Base-by-base conservation (phyloP, 106 monocot genomes). In the Phalaenopsis aphrodite region DNA sequence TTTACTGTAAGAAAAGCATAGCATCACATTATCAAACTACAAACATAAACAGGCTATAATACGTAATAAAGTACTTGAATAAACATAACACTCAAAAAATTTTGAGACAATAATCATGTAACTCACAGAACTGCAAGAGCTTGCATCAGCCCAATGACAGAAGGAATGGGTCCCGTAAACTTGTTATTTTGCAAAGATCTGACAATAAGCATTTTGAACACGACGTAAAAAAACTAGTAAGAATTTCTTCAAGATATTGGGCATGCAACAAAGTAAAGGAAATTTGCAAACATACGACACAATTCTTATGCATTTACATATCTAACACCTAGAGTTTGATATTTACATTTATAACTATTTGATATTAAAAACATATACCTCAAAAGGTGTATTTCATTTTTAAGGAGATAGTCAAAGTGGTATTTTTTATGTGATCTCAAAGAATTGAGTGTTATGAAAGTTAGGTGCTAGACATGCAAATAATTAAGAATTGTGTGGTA, bases 131-230 rank as follows among this genome's bases (percentile, higher is more conserved):
- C 98, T 24, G 98, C 90, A 80, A 98, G 90, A 48, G 98, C 98
- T 81, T 98, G 98, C 98, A 98, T 98, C 21, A 98, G 85, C 46
- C 98, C 98, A 88, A 98, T 93, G 15, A 98, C 98, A 78, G 90
- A 55, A 65, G 98, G 98, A 85, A 98, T 98, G 7, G 57, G 85
- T 6, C 98, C 98, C 39, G 89, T 79, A 78, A 98, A 89, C n/a
- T 87, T 90, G 81, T 98, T 98, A 41, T 92, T 94, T 89, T 98
- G 98, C 89, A 98, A 88, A 5, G 98, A 98, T 78, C 98, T 98
- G 81, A n/a, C 30, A 30, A 30, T 14, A 45, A 18, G 72, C 41
- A 15, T 72, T 2, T 30, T 3, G 66, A 21, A 21, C 17, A 67
- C 18, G 21, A 14, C 3, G 41, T 71, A 74, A 74, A 76, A 52